Evolutionary conservation across 352 stramenopile species (phyloP).

Genomic region (Globisporangium lucens): DNA sequence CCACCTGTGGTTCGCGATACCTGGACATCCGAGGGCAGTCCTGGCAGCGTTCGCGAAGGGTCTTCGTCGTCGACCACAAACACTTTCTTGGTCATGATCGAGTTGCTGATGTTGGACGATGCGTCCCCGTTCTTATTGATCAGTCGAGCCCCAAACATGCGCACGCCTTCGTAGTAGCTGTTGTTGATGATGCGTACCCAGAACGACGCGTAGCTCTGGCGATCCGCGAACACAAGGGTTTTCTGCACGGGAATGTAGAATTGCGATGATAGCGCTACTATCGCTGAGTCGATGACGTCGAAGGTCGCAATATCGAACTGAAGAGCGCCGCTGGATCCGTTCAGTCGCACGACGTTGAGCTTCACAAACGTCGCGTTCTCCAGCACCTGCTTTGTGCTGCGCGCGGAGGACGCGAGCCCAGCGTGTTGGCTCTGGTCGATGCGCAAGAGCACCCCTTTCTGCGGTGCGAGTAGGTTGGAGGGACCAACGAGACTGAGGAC

Average conservation of each 20-base stretch:
- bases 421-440: constrained; percentile 22
- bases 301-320: constrained; percentile 48
- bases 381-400: constrained; percentile 18
- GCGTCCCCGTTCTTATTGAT: constrained; percentile 6
- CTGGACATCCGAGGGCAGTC: constrained; percentile 9
- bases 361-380: constrained; percentile 39
- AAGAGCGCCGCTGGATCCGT: constrained; percentile 39
- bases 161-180: constrained; percentile 28
- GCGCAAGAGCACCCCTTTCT: constrained; percentile 28
- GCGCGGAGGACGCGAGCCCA: constrained; percentile 38
- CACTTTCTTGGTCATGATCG: constrained; percentile 30
- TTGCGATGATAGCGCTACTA: constrained; percentile 4
- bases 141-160: constrained; percentile 43
- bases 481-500: constrained; percentile 24
- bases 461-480: constrained; percentile 10
- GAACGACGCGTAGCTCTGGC: constrained; percentile 30
- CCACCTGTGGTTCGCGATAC: constrained; percentile 35
- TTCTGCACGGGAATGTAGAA: constrained; percentile 36
- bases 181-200: constrained; percentile 53
- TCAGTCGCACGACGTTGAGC: constrained; percentile 46
- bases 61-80: constrained; percentile 51
- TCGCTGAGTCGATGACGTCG: constrained; percentile 23
- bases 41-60: constrained; percentile 25
- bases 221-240: constrained; percentile 28
- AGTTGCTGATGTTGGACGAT: not conserved